phyloP scores from a whole-genome alignment of 441 rosid species.

The Erysimum cheiri region DNA sequence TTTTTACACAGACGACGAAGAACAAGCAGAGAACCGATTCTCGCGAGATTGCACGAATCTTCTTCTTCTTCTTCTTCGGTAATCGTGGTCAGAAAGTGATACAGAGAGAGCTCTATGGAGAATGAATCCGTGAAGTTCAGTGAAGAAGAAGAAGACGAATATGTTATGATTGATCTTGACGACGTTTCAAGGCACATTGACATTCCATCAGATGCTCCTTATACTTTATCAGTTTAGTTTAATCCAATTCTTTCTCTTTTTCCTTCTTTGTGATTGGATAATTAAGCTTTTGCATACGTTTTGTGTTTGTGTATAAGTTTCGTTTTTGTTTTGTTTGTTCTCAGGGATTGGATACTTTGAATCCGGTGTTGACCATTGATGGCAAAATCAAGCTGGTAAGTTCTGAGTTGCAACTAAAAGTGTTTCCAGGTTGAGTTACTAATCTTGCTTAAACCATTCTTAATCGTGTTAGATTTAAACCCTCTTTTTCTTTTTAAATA shows the following conservation, averaged over 20 bases:
- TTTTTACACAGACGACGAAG: background rate
- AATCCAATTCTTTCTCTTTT: background rate
- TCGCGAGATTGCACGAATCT: background rate
- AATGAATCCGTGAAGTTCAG: slow-evolving; percentile 24
- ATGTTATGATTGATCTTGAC: slow-evolving; percentile 42
- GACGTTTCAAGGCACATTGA: slow-evolving; percentile 46
- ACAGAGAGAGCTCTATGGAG: slow-evolving; percentile 27
- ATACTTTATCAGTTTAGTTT: slow-evolving; percentile 30
- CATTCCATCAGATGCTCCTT: slow-evolving; percentile 42
- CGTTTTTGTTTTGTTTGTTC: background rate
- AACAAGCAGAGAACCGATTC: background rate
- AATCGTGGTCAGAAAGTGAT: background rate
- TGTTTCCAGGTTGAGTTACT: background rate
- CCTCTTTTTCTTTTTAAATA: background rate
- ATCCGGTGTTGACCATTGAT: slow-evolving; percentile 40
- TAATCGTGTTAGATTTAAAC: background rate
- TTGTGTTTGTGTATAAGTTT: background rate
- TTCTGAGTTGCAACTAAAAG: background rate
- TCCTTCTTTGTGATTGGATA: background rate
- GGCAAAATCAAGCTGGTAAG: slow-evolving; percentile 37
- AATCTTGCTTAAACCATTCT: background rate
- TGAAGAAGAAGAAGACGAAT: slow-evolving; percentile 37
- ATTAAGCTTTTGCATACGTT: background rate
- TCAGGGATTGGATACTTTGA: slow-evolving; percentile 42
- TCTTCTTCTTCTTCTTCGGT: background rate